These are phyloP conservation scores for Curvularia sp. DNA, from an alignment of 2,329 filamentous ascomycete genomes.

Conservation along the genomic window DNA sequence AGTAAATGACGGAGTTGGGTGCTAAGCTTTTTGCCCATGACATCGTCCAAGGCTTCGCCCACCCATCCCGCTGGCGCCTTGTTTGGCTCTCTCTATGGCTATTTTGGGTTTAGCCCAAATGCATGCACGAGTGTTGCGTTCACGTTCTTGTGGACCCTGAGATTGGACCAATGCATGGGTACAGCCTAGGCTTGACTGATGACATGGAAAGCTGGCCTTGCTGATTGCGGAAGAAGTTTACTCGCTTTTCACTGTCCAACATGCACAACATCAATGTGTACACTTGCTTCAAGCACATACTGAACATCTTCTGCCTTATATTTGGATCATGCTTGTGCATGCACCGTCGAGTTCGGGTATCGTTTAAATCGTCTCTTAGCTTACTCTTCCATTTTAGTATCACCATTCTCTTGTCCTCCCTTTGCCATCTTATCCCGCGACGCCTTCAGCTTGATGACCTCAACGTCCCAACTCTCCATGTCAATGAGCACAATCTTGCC, in stretches of 20 bases:
- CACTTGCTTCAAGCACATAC: not conserved
- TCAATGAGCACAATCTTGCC: constrained; percentile 85
- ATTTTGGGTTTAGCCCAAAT: not conserved
- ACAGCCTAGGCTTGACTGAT: not conserved
- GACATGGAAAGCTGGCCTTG: not conserved
- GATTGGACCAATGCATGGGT: not conserved
- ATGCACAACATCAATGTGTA: not conserved
- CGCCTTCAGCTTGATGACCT: constrained; percentile 60
- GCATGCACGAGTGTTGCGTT: not conserved
- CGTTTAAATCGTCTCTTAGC: not conserved
- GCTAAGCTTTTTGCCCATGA: constrained; percentile 15
- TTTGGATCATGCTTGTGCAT: not conserved
- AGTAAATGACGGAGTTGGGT: not conserved
- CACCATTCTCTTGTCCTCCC: not conserved
- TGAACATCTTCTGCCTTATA: not conserved
- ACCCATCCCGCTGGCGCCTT: not conserved
- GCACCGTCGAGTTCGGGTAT: constrained; percentile 5
- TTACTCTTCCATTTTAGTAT: not conserved
- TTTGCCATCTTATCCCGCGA: not conserved
- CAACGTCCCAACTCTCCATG: constrained; percentile 80
- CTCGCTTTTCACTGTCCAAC: not conserved
- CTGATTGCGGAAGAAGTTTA: not conserved
- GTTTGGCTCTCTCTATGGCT: not conserved
- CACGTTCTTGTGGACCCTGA: not conserved
- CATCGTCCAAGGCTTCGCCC: constrained; percentile 10